Conservation (phyloP, 805 yeast genomes). For the Phaffomyces antillensis region DNA sequence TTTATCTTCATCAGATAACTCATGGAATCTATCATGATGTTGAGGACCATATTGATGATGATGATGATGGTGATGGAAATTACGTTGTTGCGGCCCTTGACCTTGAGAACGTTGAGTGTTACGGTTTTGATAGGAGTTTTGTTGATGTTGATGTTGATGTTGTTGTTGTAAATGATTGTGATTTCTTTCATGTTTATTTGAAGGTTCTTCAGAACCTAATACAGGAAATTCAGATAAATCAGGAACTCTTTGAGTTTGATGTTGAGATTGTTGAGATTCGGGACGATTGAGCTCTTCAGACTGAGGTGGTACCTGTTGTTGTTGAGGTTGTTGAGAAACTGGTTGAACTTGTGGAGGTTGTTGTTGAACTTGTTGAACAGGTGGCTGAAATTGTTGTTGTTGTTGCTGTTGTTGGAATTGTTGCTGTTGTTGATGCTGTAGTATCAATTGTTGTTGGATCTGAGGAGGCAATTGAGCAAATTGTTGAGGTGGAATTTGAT, state of each 20-base stretch:
- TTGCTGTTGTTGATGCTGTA: slow-evolving; percentile 21
- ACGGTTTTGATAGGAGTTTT: slow-evolving; percentile 13
- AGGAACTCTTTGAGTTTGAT: slow-evolving; percentile 8
- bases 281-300: neutral
- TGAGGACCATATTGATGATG: slow-evolving; percentile 23
- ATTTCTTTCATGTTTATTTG: slow-evolving; percentile 17
- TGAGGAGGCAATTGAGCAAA: slow-evolving; percentile 24
- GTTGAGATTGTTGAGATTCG: slow-evolving; percentile 4
- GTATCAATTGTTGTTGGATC: slow-evolving; percentile 23
- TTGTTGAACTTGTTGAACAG: slow-evolving; percentile 10
- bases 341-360: slow-evolving; percentile 9
- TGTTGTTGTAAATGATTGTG: neutral
- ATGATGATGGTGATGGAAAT: slow-evolving; percentile 9
- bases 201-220: slow-evolving; percentile 38
- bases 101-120: slow-evolving; percentile 12
- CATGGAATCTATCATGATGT: slow-evolving; percentile 26
- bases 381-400: slow-evolving; percentile 9
- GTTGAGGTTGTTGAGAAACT: slow-evolving; percentile 6
- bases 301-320: neutral
- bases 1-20: slow-evolving; percentile 66
- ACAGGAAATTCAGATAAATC: slow-evolving; percentile 47
- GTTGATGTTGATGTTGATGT: slow-evolving; percentile 8
- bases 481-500: slow-evolving; percentile 20
- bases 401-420: slow-evolving; percentile 17
- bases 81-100: slow-evolving; percentile 10